Conservation (phyloP, 2,329 filamentous ascomycete genomes). For the Trichoderma atrobrunneum region DNA sequence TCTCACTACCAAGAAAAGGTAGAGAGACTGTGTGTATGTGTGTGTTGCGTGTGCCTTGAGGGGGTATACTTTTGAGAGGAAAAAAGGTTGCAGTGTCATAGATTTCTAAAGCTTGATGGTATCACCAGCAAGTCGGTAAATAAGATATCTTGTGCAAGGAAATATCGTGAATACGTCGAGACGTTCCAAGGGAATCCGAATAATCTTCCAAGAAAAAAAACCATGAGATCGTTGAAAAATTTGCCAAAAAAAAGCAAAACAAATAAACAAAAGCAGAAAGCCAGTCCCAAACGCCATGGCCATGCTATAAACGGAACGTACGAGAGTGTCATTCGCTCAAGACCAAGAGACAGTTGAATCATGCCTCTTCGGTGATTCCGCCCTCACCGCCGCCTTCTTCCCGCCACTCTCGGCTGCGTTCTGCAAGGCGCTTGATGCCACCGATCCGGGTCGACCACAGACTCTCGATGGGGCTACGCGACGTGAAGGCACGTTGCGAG, state of each 20-base stretch:
- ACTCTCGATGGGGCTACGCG: constrained; percentile 82
- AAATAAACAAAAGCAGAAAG: neutral
- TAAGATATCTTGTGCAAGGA: constrained; percentile 7
- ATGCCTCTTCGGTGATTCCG: constrained; percentile 60
- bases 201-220: neutral
- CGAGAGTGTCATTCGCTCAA: neutral
- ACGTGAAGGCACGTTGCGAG: constrained; percentile 90
- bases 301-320: constrained; percentile 15
- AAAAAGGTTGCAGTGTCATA: constrained; percentile 2
- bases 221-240: constrained; percentile 6
- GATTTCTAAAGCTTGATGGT: neutral
- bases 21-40: neutral
- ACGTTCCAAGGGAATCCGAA: constrained; percentile 5
- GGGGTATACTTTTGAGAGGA: constrained; percentile 10
- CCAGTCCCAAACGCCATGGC: constrained; percentile 13
- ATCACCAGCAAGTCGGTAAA: neutral
- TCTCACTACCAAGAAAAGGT: neutral
- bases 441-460: constrained; percentile 82
- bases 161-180: constrained; percentile 21
- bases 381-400: constrained; percentile 76
- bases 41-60: neutral
- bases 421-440: constrained; percentile 77
- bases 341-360: constrained; percentile 20
- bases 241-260: neutral
- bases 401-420: constrained; percentile 86